Evolutionary conservation across 169 alveolate genomes (phyloP), one percentile per base, ranked within the genome.

Genomic region (Hepatocystis sp.): DNA sequence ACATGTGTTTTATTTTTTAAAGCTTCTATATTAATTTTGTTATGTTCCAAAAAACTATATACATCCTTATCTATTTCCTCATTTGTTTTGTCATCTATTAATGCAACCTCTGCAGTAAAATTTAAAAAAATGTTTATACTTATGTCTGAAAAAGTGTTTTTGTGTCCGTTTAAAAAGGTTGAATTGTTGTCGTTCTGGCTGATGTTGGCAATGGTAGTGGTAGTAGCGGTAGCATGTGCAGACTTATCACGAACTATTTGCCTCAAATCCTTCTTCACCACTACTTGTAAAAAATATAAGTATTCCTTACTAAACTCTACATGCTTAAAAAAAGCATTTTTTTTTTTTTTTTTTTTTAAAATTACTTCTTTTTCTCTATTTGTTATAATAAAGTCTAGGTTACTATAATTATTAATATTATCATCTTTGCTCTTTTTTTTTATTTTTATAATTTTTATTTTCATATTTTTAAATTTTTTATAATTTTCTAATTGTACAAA

Each of bases 61-160:
- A 81, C 10, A 27, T 81, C 89, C 19, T 1, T 81, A 47, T 81
- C 84, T 2, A 81, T 10, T 1, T 81, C 89, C 8, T 81, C 84
- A 15, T 49, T 32, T 27, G 61, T 10, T 5, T 66, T 60, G 19
- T 81, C 84, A 34, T 63, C 47, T 40, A n/a, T 42, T 39, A 81
- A 39, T 3, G 66, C 21, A 8, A 81, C 67, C 28, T 81, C 60
- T 0, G 32, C 81, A 21, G 67, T 32, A 42, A 81, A 81, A 53
- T 63, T 81, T 49, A 81, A 49, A 19, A 40, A 46, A 11, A 58
- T 27, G 23, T 42, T 42, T 4, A 67, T 2, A 30, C 3, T 25
- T 3, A 44, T n/a, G 44, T 76, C n/a, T 44, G 67, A 46, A 52
- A 30, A 60, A 2, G 4, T 1, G 21, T 67, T 25, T 10, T 28